Evolutionary conservation across 176 grass and related monocot species (phyloP), one percentile per base, ranked within the genome.

Genomic region (Lolium perenne): DNA sequence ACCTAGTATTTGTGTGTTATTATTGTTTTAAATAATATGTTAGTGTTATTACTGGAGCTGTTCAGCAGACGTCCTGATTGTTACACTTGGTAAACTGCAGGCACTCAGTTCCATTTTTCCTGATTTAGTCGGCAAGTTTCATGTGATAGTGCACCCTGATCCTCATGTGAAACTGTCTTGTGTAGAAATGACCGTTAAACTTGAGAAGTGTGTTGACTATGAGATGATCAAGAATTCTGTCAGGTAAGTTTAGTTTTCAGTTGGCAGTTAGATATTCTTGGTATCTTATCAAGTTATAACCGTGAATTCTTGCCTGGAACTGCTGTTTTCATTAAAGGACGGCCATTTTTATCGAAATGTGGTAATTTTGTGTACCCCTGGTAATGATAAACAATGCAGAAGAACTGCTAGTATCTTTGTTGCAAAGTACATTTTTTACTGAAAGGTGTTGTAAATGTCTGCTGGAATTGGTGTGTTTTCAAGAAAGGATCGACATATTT

Each of bases 151-250:
- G 70, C 1, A 13, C n/a, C 2, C 7, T 73, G 43, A 73, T 23
- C 43, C 43, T 73, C 70, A 14, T 1, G 43, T 73, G 70, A 47
- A 73, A 8, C 70, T 73, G 41, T 73, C 70, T 73, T 73, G 70
- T 48, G 70, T 73, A 13, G 70, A 73, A 73, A 23, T 73, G 70
- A 46, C 43, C 11, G 20, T 73, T 23, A 73, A 45, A 46, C 43
- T 73, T 48, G 70, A 73, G 20, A 46, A 23, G 11, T 73, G 70
- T 73, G 70, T n/a, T 73, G n/a, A 73, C 10, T 73, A 73, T 48
- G 70, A 73, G 70, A 73, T 73, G 43, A 73, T 73, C 43, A 73
- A 73, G 70, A 46, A 48, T 73, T 73, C 43, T 73, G 70, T 73
- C 43, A 73, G 70, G 70, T 48, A 73, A 73, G 70, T 48, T 48